Base-by-base conservation (phyloP, 169 alveolate genomes). In the Plasmodium inui region DNA sequence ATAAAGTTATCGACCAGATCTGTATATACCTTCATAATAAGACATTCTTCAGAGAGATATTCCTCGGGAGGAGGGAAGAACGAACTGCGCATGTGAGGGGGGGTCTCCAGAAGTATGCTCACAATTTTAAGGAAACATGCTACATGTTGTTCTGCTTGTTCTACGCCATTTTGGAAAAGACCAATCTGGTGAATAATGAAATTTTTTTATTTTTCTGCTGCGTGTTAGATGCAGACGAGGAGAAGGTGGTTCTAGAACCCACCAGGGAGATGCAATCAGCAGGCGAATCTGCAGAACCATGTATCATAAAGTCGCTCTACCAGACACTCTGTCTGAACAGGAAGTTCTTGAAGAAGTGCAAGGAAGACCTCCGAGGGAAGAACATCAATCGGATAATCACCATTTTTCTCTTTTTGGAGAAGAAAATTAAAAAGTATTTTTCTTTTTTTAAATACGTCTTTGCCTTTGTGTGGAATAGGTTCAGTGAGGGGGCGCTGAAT, bases 141-240 rank as follows among this genome's bases (percentile, higher is more conserved):
- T 82, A 74, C 26, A 46, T 72, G 84, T 30, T 91, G 57, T 82
- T 91, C 28, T 46, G 30, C 39, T 37, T 91, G 39, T 91, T 91
- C 61, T 81, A 82, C 39, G 57, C 41, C 34, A 61, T 82, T 53
- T n/a, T 91, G 28, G 83, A 57, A 41, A 53, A 72, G 39, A 41
- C 81, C 10, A 91, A 91, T 53, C 22, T 14, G 22, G 30, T 91
- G 22, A 91, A 91, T 39, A 91, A 91, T 39, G 92, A 91, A 6
- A 46, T 91, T n/a, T 91, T 91, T 72, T 50, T 91, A 34, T 91
- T 91, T 82, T 91, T 91, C 46, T 70, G 82, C 37, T 81, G 92
- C 39, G 57, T 57, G 19, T 10, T 46, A 30, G 46, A 41, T 10
- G 39, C 3, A 32, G 84, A 8, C 39, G 72, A 61, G 2, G 70